Evolutionary conservation across 257 asterid species (phyloP).

Genomic region (Capsicum rhomboideum): DNA sequence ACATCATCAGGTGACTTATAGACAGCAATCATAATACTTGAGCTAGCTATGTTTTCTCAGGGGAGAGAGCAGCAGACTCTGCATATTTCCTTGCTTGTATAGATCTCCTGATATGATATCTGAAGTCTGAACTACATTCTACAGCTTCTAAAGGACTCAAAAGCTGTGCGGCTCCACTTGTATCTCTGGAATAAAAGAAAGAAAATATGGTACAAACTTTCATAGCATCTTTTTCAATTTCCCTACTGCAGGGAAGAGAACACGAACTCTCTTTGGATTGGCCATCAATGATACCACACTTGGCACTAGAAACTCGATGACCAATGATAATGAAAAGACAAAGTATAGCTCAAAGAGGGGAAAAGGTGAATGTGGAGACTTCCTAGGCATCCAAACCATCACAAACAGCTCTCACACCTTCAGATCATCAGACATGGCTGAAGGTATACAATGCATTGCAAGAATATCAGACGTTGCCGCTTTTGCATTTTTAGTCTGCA

Average conservation of each 20-base stretch:
- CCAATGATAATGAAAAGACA: background rate
- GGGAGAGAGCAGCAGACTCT: background rate
- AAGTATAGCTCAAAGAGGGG: background rate
- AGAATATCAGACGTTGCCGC: conserved; percentile 21
- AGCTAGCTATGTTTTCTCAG: background rate
- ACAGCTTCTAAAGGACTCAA: background rate
- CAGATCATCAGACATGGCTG: conserved; percentile 25
- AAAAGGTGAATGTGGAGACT: background rate
- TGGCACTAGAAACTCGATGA: background rate
- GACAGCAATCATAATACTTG: background rate
- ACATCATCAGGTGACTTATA: background rate
- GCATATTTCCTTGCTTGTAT: background rate
- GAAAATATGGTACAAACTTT: background rate
- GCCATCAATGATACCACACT: background rate
- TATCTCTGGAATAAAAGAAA: background rate
- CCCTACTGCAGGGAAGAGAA: background rate
- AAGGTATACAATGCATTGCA: conserved; percentile 18
- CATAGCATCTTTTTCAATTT: background rate
- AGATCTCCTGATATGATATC: background rate
- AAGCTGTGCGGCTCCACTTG: background rate
- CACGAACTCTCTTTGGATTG: background rate
- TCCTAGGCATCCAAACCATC: background rate
- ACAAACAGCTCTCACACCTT: conserved; percentile 6
- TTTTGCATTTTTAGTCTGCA: conserved; percentile 15
- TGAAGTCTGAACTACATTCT: background rate